A percentile compares a stretch with the other conserved stretches of the same genome.
Conservation (phyloP, 257 asterid species). For the Nyctanthes arbortristis region DNA sequence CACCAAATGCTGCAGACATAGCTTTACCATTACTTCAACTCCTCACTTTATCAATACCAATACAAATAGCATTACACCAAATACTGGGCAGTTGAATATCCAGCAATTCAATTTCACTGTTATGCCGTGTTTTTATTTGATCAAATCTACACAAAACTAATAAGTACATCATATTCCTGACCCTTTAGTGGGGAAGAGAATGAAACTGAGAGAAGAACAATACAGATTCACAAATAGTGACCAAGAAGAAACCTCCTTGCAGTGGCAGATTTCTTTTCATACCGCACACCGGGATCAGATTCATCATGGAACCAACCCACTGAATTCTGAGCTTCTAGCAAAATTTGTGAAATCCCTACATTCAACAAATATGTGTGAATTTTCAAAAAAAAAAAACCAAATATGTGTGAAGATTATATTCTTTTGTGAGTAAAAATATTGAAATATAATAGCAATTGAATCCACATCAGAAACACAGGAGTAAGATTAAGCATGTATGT, state of each 20-base stretch:
- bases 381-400: neutral
- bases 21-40: neutral
- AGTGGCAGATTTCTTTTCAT: constrained; percentile 29
- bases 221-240: constrained; percentile 40
- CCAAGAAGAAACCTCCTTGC: constrained; percentile 54
- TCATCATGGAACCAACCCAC: constrained; percentile 76
- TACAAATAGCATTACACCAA: neutral
- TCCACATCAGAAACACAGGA: neutral
- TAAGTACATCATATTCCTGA: neutral
- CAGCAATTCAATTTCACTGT: constrained; percentile 20
- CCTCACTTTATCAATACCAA: constrained; percentile 7
- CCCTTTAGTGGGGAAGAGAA: constrained; percentile 13
- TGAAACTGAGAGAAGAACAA: neutral
- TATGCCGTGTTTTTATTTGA: constrained; percentile 31
- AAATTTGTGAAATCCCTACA: constrained; percentile 76
- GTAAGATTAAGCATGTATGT: neutral
- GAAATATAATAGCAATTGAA: neutral
- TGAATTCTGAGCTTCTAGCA: constrained; percentile 71
- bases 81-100: constrained; percentile 11
- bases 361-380: neutral
- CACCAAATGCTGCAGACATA: neutral
- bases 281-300: constrained; percentile 51
- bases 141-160: neutral
- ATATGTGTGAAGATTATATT: neutral
- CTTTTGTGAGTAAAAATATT: neutral